These are phyloP conservation scores for Neonectria neomacrospora DNA, from an alignment of 2,329 filamentous ascomycete species.

Conservation along the genomic window DNA sequence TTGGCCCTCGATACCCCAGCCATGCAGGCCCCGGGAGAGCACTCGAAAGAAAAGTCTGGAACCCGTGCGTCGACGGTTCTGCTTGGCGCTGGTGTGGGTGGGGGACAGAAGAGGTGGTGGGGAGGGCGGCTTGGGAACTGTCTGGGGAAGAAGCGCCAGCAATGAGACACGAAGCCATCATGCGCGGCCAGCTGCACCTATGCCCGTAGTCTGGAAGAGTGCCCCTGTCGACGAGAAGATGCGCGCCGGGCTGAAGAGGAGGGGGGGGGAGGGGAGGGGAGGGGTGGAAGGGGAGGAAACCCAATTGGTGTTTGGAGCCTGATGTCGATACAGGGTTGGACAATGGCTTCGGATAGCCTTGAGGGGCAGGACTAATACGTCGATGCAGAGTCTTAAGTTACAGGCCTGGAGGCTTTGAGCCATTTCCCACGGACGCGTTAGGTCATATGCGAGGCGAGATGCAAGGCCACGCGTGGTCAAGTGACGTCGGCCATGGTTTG, in stretches of 20 bases:
- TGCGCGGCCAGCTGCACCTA: conserved; percentile 19
- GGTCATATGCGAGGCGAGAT: conserved; percentile 11
- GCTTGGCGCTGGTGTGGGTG: conserved; percentile 18
- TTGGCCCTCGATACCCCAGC: conserved; percentile 6
- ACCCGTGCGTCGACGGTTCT: background rate
- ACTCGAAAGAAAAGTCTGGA: background rate
- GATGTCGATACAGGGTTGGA: conserved; percentile 12
- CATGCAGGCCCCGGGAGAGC: conserved; percentile 2
- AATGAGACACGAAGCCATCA: conserved; percentile 4
- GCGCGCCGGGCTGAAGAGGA: conserved; percentile 1
- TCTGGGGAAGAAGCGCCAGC: conserved; percentile 28
- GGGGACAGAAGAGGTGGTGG: conserved; percentile 9
- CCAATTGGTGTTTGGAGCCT: conserved; percentile 14
- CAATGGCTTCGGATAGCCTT: background rate
- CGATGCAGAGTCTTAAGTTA: background rate
- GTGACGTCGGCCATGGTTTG: conserved; percentile 16
- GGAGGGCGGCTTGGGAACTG: conserved; percentile 25
- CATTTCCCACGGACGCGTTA: conserved; percentile 15
- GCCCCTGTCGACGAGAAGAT: conserved; percentile 9
- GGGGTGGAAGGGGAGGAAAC: no score
- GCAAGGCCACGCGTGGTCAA: conserved; percentile 14
- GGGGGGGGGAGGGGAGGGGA: background rate
- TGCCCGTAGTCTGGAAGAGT: background rate
- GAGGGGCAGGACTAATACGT: background rate
- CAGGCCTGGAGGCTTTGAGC: conserved; percentile 11